Evolutionary conservation across 2,329 filamentous ascomycete species (phyloP), one percentile per base, ranked within the genome.

Genomic region (Hymenoscyphus infarciens): DNA sequence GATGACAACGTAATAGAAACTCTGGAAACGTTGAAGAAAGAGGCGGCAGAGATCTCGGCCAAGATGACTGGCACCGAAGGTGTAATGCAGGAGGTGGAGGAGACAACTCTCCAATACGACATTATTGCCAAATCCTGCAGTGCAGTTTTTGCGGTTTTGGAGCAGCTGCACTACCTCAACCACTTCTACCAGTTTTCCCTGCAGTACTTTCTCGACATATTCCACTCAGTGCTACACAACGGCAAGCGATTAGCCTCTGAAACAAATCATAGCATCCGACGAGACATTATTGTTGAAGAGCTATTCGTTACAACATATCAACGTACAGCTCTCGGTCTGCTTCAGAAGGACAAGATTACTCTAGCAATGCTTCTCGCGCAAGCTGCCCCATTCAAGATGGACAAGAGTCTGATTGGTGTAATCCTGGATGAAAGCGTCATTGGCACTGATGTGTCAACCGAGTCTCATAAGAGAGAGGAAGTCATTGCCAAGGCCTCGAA

Each of bases 141-240:
- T 78, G 93, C 95, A 61, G 94, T 99, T 52, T 99, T 98, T 75
- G 92, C 96, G 35, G 91, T 99, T 15, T 82, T 99, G 65, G 96
- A 99, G 78, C 94, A 99, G 76, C 85, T 99, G 63, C 94, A 98
- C 77, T 96, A 97, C 74, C 88, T 99, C 75, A 97, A 99, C 76
- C 95, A 98, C 81, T 98, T 98, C 79, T 99, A 99, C 77, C 96
- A 98, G 75, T 99, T 99, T 82, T 99, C 95, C 42, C 83, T 99
- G 64, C 93, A 97, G 76, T 99, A 97, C 78, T 99, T 99, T 79
- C 85, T 97, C 61, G 91, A 97, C 75, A 99, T 99, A 70, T 99
- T 99, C 84, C 91, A 96, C 74, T 87, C 89, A 5, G 95, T 99
- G 7, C 83, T 99, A 45, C 89, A 89, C 69, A 84, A 86, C 63